Percentiles rank a stretch among this genome's conserved stretches.
phyloP scores from a whole-genome alignment of 1,139 yeast species.

The Kodamaea fungicola region DNA sequence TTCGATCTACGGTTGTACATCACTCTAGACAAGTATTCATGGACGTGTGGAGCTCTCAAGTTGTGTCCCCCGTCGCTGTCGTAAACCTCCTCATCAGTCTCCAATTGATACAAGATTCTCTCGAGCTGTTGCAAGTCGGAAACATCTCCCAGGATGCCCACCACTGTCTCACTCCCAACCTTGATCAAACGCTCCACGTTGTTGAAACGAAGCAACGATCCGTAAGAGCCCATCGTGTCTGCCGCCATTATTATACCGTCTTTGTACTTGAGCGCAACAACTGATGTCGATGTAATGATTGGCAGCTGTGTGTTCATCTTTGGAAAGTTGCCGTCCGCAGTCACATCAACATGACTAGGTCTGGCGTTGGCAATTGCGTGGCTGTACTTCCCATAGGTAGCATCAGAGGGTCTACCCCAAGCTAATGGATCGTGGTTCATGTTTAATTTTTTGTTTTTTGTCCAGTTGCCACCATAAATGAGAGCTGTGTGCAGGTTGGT shows the following conservation, averaged over 20 bases:
- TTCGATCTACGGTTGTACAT: slow-evolving; percentile 86
- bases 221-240: slow-evolving; percentile 90
- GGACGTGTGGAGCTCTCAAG: slow-evolving; percentile 81
- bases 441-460: slow-evolving; percentile 5
- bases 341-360: slow-evolving; percentile 17
- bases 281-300: slow-evolving; percentile 94
- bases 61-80: slow-evolving; percentile 74
- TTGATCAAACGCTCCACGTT: slow-evolving; percentile 79
- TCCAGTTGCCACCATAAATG: slow-evolving; percentile 4
- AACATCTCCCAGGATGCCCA: slow-evolving; percentile 93
- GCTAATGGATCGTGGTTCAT: slow-evolving; percentile 95
- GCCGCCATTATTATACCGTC: slow-evolving; percentile 95
- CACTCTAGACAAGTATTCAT: slow-evolving; percentile 80
- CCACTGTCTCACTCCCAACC: slow-evolving; percentile 83
- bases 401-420: slow-evolving; percentile 94
- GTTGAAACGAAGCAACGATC: slow-evolving; percentile 84
- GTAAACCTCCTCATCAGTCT: slow-evolving; percentile 66
- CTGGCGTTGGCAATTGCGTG: slow-evolving; percentile 61
- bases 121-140: slow-evolving; percentile 88
- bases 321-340: slow-evolving; percentile 45
- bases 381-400: slow-evolving; percentile 77
- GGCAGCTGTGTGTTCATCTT: slow-evolving; percentile 89
- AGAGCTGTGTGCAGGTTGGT: too few relatives aligned
- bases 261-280: slow-evolving; percentile 82
- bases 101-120: slow-evolving; percentile 73